Conservation (phyloP, 1,284 basidiomycete species). For the Leucoagaricus sp. region DNA sequence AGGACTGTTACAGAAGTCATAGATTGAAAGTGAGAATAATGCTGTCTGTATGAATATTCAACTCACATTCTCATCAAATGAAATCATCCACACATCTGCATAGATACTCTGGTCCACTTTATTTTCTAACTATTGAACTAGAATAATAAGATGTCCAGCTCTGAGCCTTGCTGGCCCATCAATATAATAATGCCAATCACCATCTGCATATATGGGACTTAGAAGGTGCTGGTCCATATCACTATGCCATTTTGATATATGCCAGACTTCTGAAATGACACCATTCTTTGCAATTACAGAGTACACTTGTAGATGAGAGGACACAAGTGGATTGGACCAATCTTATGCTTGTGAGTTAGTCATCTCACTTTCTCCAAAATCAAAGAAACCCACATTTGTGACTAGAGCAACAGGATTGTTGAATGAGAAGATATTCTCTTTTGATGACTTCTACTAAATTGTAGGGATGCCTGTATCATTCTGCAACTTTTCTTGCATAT, state of each 20-base stretch:
- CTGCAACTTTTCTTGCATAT: constrained; percentile 21
- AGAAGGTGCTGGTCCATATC: constrained; percentile 25
- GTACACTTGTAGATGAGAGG: constrained; percentile 24
- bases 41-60: too few relatives aligned
- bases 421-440: constrained; percentile 28
- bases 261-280: constrained; percentile 29
- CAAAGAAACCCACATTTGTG: constrained; percentile 20
- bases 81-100: constrained; percentile 23
- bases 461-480: constrained; percentile 10
- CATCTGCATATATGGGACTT: constrained; percentile 30
- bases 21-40: neutral
- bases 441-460: constrained; percentile 22
- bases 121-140: constrained; percentile 25
- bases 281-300: constrained; percentile 24
- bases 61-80: constrained; percentile 16
- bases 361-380: constrained; percentile 2
- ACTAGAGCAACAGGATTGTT: constrained; percentile 23
- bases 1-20: constrained; percentile 11
- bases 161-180: constrained; percentile 25
- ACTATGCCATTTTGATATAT: constrained; percentile 27
- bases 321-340: constrained; percentile 25
- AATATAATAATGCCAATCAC: constrained; percentile 27
- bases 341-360: constrained; percentile 22
- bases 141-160: constrained; percentile 24
- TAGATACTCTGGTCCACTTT: constrained; percentile 17